A percentile compares a stretch with the other conserved stretches of the same genome.
Conservation (phyloP, 1,139 yeast genomes). For the Hyphopichia buzzinii region DNA sequence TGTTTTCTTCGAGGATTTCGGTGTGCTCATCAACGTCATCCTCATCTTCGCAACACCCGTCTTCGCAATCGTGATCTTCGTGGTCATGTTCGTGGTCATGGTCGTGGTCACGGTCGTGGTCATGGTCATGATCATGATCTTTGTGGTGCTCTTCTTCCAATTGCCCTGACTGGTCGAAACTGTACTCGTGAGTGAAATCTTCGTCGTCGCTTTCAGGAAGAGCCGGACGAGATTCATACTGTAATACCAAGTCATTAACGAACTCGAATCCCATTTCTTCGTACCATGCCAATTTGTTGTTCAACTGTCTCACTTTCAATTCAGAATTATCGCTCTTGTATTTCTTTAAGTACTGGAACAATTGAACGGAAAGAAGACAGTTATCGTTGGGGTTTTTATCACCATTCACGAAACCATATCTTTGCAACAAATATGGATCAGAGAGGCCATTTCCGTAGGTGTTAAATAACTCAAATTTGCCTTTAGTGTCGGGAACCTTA, state of each 20-base stretch:
- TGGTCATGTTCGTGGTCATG: constrained; percentile 6
- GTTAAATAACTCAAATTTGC: constrained; percentile 60
- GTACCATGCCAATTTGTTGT: constrained; percentile 63
- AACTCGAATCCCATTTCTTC: constrained; percentile 48
- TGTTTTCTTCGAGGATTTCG: constrained; percentile 4
- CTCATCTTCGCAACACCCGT: constrained; percentile 15
- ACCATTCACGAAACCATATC: constrained; percentile 70
- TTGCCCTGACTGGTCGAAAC: neutral
- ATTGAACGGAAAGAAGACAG: constrained; percentile 55
- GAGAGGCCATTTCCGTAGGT: constrained; percentile 71
- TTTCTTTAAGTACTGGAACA: constrained; percentile 40
- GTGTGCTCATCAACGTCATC: constrained; percentile 11
- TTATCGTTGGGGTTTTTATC: constrained; percentile 55
- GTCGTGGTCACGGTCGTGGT: constrained; percentile 4
- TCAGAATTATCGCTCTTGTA: constrained; percentile 17
- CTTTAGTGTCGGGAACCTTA: constrained; percentile 37
- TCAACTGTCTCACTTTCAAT: constrained; percentile 29
- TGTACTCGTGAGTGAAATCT: neutral
- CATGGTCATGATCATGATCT: constrained; percentile 6
- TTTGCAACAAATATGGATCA: constrained; percentile 62
- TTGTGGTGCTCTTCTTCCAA: constrained; percentile 21
- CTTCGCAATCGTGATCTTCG: constrained; percentile 18
- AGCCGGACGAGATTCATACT: constrained; percentile 6
- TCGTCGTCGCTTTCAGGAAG: constrained; percentile 1
- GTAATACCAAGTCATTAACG: constrained; percentile 30